Base-by-base conservation (phyloP, 495 filamentous ascomycete species). In the Aspergillus asperescens region DNA sequence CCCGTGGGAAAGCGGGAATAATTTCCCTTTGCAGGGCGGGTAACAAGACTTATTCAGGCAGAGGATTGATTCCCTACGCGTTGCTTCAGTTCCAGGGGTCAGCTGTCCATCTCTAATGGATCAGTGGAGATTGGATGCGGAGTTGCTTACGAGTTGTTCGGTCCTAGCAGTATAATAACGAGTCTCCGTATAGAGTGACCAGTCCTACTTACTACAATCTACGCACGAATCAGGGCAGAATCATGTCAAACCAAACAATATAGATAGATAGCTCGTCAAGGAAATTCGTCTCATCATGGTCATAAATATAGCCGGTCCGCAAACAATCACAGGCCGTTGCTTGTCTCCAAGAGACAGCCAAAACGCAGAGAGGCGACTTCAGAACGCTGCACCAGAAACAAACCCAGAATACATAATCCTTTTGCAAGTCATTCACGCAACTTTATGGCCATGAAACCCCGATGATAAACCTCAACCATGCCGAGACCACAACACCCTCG, bases 201-300 rank as follows among this genome's bases (percentile, higher is more conserved):
- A n/a, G n/a, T n/a, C n/a, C n/a, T n/a, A n/a, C n/a, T n/a, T 16
- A 35, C 5, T 15, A 4, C 45, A n/a, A 37, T 48, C 28, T 29
- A 48, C 16, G 23, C 27, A 28, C n/a, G 16, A 12, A n/a, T 15
- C 32, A 35, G n/a, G n/a, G n/a, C n/a, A 44, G n/a, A 28, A 44
- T 6, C 25, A 31, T 27, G 4, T 16, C 7, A 46, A 27, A 13
- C 24, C 27, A 46, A 62, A 54, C 56, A 57, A 32, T 62, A 57
- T 58, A 62, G 48, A 43, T 46, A 54, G 40, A 48, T 60, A 12
- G 32, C 49, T 62, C 52, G 35, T 62, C n/a, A 51, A 73, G 57
- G 59, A 73, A 63, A 73, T 76, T 76, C 73, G 73, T 76, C 54
- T 64, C 66, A 69, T 76, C 71, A 68, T 74, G 62, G 72, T 73